Evolutionary conservation across 2,329 filamentous ascomycete species (phyloP), one percentile per base, ranked within the genome.

Genomic region (Alternaria sp.): DNA sequence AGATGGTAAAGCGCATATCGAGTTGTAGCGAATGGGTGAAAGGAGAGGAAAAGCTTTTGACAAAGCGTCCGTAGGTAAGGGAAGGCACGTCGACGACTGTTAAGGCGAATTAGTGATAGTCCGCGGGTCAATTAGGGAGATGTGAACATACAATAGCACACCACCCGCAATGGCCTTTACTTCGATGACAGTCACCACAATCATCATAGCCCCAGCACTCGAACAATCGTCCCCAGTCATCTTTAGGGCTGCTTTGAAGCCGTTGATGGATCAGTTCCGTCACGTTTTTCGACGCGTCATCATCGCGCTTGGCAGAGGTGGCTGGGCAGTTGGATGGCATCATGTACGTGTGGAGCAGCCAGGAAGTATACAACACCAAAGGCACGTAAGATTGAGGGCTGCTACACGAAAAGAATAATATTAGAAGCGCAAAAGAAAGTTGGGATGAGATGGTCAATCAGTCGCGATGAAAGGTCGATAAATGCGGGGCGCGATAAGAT

Each of bases 11-110:
- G 78, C 81, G 57, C 80, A 79, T 44, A 78, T 76, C 47, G 67
- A 71, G 51, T 76, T 73, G 60, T 77, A 69, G 6, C 73, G 67
- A 12, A 83, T 65, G 2, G 83, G 82, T 1, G 80, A 74, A 19
- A 83, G 74, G 2, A 83, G 75, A 13, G 79, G 80, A 40, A 79
- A 76, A 5, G 79, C 75, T 49, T 76, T 73, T 7, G 74, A 77
- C 3, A 83, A 51, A 1, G 78, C 73, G 23, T 79, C 75, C 12
- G 28, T 71, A 1, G 83, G 79, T 6, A 81, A 77, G 0, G 82
- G 80, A 3, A 84, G 76, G 62, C 82, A 84, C 6, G 81, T 81
- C 9, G 70, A 73, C 12, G 79, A 81, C 80, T 82, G n/a, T 40
- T 25, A 21, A n/a, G 15, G 2, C 11, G 13, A 4, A 56, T 47